Base-by-base conservation (phyloP, 2,329 filamentous ascomycete species). In the Diaporthe sp. region DNA sequence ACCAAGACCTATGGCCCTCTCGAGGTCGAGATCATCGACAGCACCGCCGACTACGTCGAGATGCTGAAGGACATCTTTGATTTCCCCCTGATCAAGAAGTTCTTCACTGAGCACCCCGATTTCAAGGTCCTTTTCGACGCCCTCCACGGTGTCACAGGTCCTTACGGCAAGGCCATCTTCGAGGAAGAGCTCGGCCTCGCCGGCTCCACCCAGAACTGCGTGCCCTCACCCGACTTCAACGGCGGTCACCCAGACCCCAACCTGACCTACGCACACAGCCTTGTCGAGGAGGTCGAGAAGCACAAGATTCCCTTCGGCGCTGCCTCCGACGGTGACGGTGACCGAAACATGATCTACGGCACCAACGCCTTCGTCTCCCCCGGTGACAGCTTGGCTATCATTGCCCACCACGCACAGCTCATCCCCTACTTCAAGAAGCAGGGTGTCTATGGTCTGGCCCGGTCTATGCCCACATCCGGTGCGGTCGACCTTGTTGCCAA, bases 281-380 rank as follows among this genome's bases (percentile, higher is more conserved):
- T 99, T 57, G 97, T 99, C 76, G 95, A 98, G 82, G 94, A 92
- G 77, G 97, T 99, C 57, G 95, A 99, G 86, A 94, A 94, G 88
- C 92, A 95, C 81, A 91, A 92, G 76, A 95, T 99, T 79, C 97
- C 97, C 83, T 99, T 99, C 81, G 97, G 97, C 82, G 97, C 97
- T 76, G 97, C 97, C 65, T 98, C 95, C 78, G 97, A 99, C 80
- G 97, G 97, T 80, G 97, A 99, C 81, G 97, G 97, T 82, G 97
- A 99, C 89, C 94, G 97, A 81, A 99, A 99, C 92, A 99, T 99
- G 97, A 99, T 99, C 83, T 99, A 99, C 87, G 97, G 97, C 78
- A 96, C 96, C 79, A 96, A 97, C 82, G 92, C 94, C 60, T 99
- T 99, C 83, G 97, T 99, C 77, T 98, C 96, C 10, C 97, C 97